Conservation (phyloP, 192 early-diverging fungal species). For the Entomortierella lignicola region DNA sequence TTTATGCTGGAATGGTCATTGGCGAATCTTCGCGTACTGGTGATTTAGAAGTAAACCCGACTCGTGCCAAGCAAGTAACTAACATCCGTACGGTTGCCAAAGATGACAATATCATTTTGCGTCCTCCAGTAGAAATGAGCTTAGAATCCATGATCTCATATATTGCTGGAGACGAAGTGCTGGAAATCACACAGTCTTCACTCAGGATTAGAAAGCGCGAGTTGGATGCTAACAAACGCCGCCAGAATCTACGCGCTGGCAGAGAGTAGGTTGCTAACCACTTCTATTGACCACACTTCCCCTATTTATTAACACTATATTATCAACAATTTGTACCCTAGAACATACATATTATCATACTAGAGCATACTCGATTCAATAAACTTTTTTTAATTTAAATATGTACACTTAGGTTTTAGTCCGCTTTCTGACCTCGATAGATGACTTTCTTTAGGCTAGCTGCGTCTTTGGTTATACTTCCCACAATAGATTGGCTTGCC, state of each 20-base stretch:
- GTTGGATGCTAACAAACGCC: constrained; percentile 74
- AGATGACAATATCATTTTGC: constrained; percentile 79
- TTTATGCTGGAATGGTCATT: constrained; percentile 90
- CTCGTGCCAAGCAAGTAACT: constrained; percentile 82
- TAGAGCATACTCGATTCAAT: too few species aligned
- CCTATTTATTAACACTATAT: neutral
- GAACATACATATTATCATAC: neutral
- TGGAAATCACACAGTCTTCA: constrained; percentile 82
- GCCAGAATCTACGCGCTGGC: constrained; percentile 23
- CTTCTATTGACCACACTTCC: neutral
- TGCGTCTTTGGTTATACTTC: constrained; percentile 41
- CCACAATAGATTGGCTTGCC: constrained; percentile 49
- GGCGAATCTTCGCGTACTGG: constrained; percentile 82
- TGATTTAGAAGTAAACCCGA: constrained; percentile 88
- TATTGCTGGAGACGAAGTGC: constrained; percentile 82
- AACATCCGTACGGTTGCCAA: constrained; percentile 85
- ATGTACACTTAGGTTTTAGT: too few species aligned
- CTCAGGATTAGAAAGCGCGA: constrained; percentile 82
- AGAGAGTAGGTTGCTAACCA: constrained; percentile 20
- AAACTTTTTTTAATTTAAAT: too few species aligned
- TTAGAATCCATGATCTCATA: constrained; percentile 87
- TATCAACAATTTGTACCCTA: neutral
- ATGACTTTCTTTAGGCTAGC: neutral
- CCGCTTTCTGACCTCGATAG: neutral
- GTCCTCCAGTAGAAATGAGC: constrained; percentile 72